Conservation (phyloP, 169 alveolate species). For the Plasmodium blacklocki region DNA sequence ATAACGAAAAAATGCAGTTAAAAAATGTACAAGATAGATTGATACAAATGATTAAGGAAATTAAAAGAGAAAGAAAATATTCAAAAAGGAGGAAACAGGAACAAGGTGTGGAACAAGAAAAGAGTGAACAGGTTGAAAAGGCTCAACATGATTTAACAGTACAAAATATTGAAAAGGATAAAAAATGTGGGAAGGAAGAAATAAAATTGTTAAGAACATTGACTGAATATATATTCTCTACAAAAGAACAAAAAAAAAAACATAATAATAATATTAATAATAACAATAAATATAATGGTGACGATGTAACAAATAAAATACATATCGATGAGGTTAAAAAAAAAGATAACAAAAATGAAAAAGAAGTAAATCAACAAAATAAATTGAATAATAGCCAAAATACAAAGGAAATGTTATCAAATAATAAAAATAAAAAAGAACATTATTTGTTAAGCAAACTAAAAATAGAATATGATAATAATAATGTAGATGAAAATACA, state of each 20-base stretch:
- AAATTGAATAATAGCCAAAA: background rate
- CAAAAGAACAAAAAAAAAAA: background rate
- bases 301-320: background rate
- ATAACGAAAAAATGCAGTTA: conserved; percentile 8
- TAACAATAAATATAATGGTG: background rate
- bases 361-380: background rate
- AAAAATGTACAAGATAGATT: background rate
- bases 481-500: conserved; percentile 48
- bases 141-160: too few species aligned
- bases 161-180: background rate
- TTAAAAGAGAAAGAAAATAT: conserved; percentile 12
- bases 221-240: background rate
- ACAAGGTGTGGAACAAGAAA: background rate
- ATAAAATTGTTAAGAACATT: background rate
- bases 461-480: conserved; percentile 51
- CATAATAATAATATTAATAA: background rate
- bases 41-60: conserved; percentile 33
- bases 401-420: background rate
- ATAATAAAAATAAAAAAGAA: background rate
- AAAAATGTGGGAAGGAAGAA: background rate
- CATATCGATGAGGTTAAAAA: background rate
- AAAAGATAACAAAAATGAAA: background rate
- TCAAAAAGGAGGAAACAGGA: background rate
- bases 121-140: background rate
- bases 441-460: conserved; percentile 13